These are phyloP conservation scores for Lipomyces chichibuensis DNA, from an alignment of 805 yeast species.

Conservation along the genomic window DNA sequence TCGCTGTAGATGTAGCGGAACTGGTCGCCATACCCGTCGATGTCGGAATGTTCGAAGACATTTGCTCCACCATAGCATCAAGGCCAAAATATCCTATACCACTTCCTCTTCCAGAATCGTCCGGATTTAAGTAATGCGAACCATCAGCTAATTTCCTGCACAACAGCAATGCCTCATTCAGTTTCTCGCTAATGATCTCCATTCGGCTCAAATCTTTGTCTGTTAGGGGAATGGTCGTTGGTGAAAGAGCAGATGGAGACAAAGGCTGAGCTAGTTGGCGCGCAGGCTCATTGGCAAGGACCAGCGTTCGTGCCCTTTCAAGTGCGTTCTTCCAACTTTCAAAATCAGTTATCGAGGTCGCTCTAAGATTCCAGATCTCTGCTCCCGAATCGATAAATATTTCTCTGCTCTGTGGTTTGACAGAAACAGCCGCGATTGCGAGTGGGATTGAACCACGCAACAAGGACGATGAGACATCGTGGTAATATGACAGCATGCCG, in stretches of 20 bases:
- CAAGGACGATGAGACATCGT: constrained; percentile 62
- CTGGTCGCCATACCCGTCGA: not conserved
- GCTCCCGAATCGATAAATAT: constrained; percentile 90
- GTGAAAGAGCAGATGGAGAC: constrained; percentile 11
- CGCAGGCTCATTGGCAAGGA: constrained; percentile 2
- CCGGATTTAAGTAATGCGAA: not conserved
- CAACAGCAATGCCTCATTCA: constrained; percentile 15
- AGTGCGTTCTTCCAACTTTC: constrained; percentile 77
- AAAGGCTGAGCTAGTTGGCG: not conserved
- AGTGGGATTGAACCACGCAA: constrained; percentile 92
- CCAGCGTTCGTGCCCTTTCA: constrained; percentile 23
- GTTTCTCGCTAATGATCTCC: constrained; percentile 14
- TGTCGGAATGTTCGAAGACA: not conserved
- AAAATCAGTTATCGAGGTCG: constrained; percentile 67
- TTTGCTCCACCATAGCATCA: constrained; percentile 17
- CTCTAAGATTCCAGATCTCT: constrained; percentile 88
- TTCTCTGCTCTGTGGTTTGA: constrained; percentile 65
- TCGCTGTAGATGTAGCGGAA: not conserved
- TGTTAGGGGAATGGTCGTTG: not conserved
- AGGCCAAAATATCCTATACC: constrained; percentile 15
- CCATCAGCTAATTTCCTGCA: constrained; percentile 3
- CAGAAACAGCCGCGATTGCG: constrained; percentile 77
- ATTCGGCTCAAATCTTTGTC: constrained; percentile 19
- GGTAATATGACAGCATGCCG: constrained; percentile 80
- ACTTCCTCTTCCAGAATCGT: not conserved